Base-by-base conservation (phyloP, 1,139 yeast species). In the Yamadazyma dushanensis region DNA sequence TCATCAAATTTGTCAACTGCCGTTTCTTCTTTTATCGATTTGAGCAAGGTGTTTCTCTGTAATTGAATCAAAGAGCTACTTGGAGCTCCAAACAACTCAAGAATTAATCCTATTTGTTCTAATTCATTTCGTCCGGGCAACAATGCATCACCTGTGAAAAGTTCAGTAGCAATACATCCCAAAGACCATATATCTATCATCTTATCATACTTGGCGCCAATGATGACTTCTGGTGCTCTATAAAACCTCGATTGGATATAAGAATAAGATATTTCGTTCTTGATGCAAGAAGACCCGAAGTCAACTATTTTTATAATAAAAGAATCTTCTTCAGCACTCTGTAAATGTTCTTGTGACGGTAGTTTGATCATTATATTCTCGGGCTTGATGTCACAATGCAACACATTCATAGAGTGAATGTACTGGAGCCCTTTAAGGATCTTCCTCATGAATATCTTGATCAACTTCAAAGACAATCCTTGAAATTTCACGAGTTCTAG, bases 101-200 rank as follows among this genome's bases (percentile, higher is more conserved):
- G 57, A 17, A 79, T 73, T 23, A 74, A 62, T 2, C 77, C 78
- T 31, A 84, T 61, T 40, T 85, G 81, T 39, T 83, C 88, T 31
- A 69, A 63, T 53, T 86, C 95, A 49, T 78, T 76, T 40, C 71
- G 78, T 0, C 89, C 90, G 26, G 85, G 83, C 41, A 86, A 75
- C 18, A 86, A 51, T 0, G 95, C 92, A 22, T 58, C 54, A 0
- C 95, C 95, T 0, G 78, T 70, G 36, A 69, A 72, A 32, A 85
- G 55, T 53, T 86, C 95, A 2, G 80, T 76, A 13, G 83, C 57
- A 27, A 86, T 76, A 38, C 90, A 76, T 0, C 85, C 92, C 42
- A 83, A 60, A 4, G 92, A 83, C 95, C 95, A 86, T 43, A 85
- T 74, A 54, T 86, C 95, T 37, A 86, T 84, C 47, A 76, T 76